phyloP scores from a whole-genome alignment of 2,329 filamentous ascomycete species.

The Amesomyces nigricolor region DNA sequence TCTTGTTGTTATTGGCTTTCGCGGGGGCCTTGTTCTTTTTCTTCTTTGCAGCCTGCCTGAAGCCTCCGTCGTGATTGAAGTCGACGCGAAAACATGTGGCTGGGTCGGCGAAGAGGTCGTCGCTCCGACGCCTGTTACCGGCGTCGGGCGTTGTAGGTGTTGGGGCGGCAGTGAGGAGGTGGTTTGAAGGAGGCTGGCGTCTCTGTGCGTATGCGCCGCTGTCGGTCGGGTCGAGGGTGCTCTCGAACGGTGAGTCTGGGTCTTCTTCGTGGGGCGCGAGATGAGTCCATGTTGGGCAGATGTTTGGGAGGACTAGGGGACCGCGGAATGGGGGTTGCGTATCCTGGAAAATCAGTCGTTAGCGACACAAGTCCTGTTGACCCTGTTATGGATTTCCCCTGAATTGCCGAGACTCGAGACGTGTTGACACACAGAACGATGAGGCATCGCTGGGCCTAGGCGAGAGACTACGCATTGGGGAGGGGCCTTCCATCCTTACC shows the following conservation, averaged over 20 bases:
- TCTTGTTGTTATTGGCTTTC: slow-evolving; percentile 37
- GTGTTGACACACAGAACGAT: no score
- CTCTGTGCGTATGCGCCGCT: slow-evolving; percentile 31
- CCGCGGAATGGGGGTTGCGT: slow-evolving; percentile 9
- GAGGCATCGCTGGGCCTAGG: neutral
- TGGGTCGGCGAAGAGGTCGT: slow-evolving; percentile 43
- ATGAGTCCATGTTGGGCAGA: slow-evolving; percentile 28
- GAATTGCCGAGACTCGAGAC: no score
- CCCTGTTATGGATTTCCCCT: no score
- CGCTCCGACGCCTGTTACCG: slow-evolving; percentile 21
- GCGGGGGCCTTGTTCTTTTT: slow-evolving; percentile 48
- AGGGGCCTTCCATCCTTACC: slow-evolving; percentile 28
- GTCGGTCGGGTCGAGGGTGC: slow-evolving; percentile 29
- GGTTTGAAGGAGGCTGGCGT: slow-evolving; percentile 21
- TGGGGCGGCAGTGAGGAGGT: slow-evolving; percentile 23
- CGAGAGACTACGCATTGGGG: neutral
- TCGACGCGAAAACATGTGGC: slow-evolving; percentile 46
- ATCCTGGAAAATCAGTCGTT: neutral
- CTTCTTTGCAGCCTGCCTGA: slow-evolving; percentile 50
- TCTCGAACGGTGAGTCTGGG: slow-evolving; percentile 22
- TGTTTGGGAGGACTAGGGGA: slow-evolving; percentile 14
- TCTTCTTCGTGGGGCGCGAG: slow-evolving; percentile 12
- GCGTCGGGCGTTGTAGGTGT: slow-evolving; percentile 16
- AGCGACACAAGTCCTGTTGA: neutral
- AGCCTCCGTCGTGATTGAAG: slow-evolving; percentile 50